These are phyloP conservation scores for Cephalotrichum gorgonifer DNA, from an alignment of 2,329 filamentous ascomycete species.

Conservation along the genomic window DNA sequence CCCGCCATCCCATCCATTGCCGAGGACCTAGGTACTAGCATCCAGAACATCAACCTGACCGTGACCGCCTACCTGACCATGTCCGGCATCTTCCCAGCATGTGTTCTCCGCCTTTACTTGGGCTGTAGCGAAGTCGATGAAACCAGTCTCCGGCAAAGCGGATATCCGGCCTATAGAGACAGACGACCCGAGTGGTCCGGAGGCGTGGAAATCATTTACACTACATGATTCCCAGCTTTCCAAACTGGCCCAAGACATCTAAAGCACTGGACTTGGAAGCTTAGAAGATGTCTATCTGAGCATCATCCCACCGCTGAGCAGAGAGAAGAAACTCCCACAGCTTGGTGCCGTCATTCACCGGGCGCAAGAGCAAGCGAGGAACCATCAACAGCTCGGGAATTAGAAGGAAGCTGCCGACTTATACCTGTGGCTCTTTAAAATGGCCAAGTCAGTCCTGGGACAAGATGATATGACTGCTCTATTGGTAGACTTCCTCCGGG, in stretches of 20 bases:
- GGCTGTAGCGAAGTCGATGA: background rate
- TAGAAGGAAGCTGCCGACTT: background rate
- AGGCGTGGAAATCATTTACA: background rate
- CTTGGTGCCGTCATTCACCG: background rate
- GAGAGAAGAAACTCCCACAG: background rate
- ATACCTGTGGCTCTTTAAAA: background rate
- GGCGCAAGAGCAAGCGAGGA: background rate
- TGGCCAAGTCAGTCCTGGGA: background rate
- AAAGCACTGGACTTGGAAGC: background rate
- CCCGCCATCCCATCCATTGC: conserved; percentile 13
- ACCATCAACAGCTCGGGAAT: background rate
- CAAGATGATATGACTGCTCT: background rate
- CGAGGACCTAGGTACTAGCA: conserved; percentile 10
- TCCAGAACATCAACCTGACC: conserved; percentile 22
- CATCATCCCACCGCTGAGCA: background rate
- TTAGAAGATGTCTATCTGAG: background rate
- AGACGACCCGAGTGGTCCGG: background rate
- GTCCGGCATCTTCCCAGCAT: conserved; percentile 23
- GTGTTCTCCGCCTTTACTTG: background rate
- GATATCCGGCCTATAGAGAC: background rate
- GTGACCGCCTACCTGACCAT: conserved; percentile 32
- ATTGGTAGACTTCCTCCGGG: background rate
- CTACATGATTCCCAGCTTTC: background rate
- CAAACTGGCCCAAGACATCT: background rate
- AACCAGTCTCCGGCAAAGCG: background rate